A percentile compares a stretch with the other conserved stretches of the same genome.
Evolutionary conservation across 805 yeast species (phyloP).

Genomic region (Kodamaea fukazawae): DNA sequence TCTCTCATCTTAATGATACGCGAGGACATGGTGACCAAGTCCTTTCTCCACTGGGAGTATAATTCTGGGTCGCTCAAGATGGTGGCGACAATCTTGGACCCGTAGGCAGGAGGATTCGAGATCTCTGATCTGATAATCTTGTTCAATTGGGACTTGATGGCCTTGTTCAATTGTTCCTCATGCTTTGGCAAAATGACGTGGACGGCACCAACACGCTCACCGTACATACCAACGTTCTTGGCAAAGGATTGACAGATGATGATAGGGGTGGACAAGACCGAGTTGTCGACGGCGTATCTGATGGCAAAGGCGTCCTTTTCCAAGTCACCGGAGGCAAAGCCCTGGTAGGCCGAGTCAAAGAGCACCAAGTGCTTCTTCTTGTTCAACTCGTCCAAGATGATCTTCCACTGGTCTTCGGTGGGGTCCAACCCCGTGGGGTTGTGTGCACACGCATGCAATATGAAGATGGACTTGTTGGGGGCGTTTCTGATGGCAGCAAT

Average conservation of each 20-base stretch:
- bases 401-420: conserved; percentile 72
- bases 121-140: conserved; percentile 77
- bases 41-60: conserved; percentile 76
- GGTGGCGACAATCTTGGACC: conserved; percentile 83
- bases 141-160: conserved; percentile 73
- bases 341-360: conserved; percentile 96
- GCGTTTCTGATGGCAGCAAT: conserved; percentile 61
- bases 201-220: conserved; percentile 95
- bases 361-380: conserved; percentile 68
- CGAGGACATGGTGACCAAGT: conserved; percentile 81
- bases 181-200: conserved; percentile 59
- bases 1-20: conserved; percentile 80
- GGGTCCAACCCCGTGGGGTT: conserved; percentile 98
- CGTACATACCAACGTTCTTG: conserved; percentile 94
- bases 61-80: conserved; percentile 68
- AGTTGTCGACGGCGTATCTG: conserved; percentile 53
- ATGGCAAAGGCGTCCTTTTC: conserved; percentile 83
- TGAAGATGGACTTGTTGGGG: conserved; percentile 70
- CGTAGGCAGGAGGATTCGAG: conserved; percentile 94
- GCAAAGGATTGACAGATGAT: conserved; percentile 93
- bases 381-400: conserved; percentile 62
- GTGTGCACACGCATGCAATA: conserved; percentile 95
- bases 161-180: conserved; percentile 43
- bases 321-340: conserved; percentile 89
- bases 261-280: conserved; percentile 45